These are phyloP conservation scores for Chlorencoelia australis DNA, from an alignment of 2,329 filamentous ascomycete species.

Conservation along the genomic window DNA sequence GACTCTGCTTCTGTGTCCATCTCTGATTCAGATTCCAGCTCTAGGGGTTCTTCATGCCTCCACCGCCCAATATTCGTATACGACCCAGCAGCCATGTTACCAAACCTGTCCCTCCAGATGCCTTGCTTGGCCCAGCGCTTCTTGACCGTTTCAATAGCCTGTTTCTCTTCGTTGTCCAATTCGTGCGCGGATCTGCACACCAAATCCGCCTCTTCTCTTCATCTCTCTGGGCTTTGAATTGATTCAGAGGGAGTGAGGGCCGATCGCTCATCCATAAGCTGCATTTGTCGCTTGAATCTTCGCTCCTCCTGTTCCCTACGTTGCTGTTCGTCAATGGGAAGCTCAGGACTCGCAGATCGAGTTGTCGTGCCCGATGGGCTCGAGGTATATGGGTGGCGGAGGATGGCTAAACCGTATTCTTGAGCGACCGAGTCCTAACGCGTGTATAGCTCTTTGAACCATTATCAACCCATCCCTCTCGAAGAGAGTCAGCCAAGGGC, in stretches of 20 bases:
- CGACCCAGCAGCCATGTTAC: background rate
- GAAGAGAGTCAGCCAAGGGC: background rate
- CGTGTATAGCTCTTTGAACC: background rate
- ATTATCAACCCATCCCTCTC: background rate
- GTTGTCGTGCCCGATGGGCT: background rate
- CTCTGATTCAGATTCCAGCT: conserved; percentile 11
- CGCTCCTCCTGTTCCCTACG: background rate
- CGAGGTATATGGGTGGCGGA: background rate
- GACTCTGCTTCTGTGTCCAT: conserved; percentile 6
- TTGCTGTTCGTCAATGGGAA: background rate
- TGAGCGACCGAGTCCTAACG: background rate
- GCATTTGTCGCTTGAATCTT: background rate
- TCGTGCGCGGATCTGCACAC: conserved; percentile 8
- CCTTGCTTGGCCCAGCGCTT: conserved; percentile 23
- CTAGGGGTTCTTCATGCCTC: conserved; percentile 12
- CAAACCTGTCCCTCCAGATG: conserved; percentile 14
- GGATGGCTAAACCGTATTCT: background rate
- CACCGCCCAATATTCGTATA: background rate
- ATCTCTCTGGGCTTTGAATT: conserved; percentile 9
- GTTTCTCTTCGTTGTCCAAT: conserved; percentile 4
- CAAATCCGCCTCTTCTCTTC: conserved; percentile 11
- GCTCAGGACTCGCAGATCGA: background rate
- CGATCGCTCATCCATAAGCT: conserved; percentile 2
- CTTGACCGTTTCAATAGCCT: conserved; percentile 15
- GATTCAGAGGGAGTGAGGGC: conserved; percentile 7